Evolutionary conservation across 1,284 basidiomycete species (phyloP), one percentile per base, ranked within the genome.

Genomic region (Microbotryum saponariae): DNA sequence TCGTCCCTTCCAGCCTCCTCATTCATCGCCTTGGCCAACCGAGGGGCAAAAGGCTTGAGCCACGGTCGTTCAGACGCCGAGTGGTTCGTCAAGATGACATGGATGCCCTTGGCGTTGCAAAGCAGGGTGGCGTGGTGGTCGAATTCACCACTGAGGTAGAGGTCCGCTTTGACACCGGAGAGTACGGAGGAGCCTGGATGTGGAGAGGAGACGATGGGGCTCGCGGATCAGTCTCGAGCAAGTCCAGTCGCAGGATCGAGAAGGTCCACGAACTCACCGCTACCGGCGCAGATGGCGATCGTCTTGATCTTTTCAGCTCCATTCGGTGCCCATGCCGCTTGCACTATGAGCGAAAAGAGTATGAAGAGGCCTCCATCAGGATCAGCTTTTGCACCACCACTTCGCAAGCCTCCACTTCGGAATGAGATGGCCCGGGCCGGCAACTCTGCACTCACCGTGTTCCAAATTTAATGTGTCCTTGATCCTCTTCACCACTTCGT

Each of bases 1-100:
- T 23, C 29, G 23, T 42, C 21, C 18, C 29, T 37, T 1, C 16
- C 33, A 0, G 56, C 60, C 3, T 53, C 23, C n/a, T 52, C 50
- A 57, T 67, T 65, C 48, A 69, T 50, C 18, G 49, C 31, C 4
- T 47, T 7, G 31, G 63, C 29, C n/a, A 69, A 51, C 3, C 66
- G 56, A 12, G 65, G 65, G 0, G 63, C 65, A n/a, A 67, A 67
- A 21, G 45, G 46, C 6, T 44, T 10, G 16, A 69, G 61, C 68
- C 68, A 69, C 4, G 68, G 68, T 9, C 68, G 62, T 49, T 69
- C 68, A 25, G 63, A 67, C 25, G 61, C 62, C 1, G 68, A 65
- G 58, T 69, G 68, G 50, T 67, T 67, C 53, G 61, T 65, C 46
- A 64, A 55, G 42, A 69, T 31, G 45, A 63, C 60, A 47, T 69